Conservation (phyloP, 257 asterid genomes). For the Solanum infundibuliforme region DNA sequence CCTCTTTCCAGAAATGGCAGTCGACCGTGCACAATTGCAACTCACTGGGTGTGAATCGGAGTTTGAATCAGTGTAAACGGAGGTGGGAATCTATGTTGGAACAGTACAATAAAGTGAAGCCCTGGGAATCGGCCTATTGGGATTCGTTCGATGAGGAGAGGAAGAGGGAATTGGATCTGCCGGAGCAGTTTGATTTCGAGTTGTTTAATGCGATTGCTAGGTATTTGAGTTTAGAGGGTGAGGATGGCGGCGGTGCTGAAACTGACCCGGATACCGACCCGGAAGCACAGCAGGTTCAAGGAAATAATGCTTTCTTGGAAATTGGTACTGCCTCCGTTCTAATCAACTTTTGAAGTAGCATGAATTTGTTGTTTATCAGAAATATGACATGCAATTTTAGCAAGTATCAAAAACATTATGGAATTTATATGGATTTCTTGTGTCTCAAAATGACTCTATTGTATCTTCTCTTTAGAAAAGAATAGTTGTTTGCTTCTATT, state of each 20-base stretch:
- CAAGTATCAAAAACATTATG: background rate
- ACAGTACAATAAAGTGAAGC: conserved; percentile 34
- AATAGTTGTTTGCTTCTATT: background rate
- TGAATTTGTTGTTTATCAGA: background rate
- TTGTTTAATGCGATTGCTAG: conserved; percentile 40
- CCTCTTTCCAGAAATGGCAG: conserved; percentile 95
- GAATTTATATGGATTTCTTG: background rate
- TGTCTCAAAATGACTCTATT: background rate
- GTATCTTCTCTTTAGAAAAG: background rate
- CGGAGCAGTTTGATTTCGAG: conserved; percentile 27
- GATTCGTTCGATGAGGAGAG: conserved; percentile 11
- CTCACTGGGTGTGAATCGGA: conserved; percentile 51
- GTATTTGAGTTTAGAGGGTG: conserved; percentile 24
- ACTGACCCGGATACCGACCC: conserved; percentile 60
- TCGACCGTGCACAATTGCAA: conserved; percentile 79
- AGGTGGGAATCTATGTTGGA: conserved; percentile 50
- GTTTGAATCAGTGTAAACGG: conserved; percentile 72
- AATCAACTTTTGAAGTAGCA: background rate
- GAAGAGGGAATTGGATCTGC: conserved; percentile 17
- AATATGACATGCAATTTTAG: background rate
- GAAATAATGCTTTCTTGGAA: conserved; percentile 16
- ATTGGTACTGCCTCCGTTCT: conserved; percentile 23
- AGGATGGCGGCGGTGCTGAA: conserved; percentile 25
- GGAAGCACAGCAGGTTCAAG: conserved; percentile 31
- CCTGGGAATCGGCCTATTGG: conserved; percentile 15